These are phyloP conservation scores for Plasmodium knowlesi DNA, from an alignment of 169 alveolate species.

Conservation along the genomic window DNA sequence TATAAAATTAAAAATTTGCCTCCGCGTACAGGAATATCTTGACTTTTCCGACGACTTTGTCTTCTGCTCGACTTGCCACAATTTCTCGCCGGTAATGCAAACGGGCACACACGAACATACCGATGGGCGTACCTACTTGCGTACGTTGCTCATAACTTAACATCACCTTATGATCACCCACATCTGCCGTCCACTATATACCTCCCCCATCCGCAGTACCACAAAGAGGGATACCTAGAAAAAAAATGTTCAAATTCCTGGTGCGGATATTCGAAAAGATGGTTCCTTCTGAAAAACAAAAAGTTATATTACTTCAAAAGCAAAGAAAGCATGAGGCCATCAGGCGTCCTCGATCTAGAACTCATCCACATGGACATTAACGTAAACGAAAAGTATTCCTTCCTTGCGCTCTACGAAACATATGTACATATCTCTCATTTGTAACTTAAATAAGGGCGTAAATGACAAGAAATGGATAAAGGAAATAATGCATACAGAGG, in stretches of 20 bases:
- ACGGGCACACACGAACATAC: not conserved
- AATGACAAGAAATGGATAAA: not conserved
- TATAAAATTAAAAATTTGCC: not conserved
- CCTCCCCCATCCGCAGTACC: conserved; percentile 5
- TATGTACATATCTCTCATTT: not conserved
- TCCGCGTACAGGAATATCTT: conserved; percentile 3
- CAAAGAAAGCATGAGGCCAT: conserved; percentile 63
- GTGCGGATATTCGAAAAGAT: conserved; percentile 71
- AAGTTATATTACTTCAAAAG: conserved; percentile 67
- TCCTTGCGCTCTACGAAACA: not conserved
- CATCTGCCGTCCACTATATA: not conserved
- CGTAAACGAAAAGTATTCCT: conserved; percentile 23
- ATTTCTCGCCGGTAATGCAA: conserved; percentile 39
- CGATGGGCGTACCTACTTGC: not conserved
- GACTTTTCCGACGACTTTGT: conserved; percentile 61
- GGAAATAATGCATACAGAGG: not conserved
- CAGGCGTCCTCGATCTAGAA: conserved; percentile 76
- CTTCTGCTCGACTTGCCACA: conserved; percentile 16
- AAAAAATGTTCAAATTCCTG: conserved; percentile 56
- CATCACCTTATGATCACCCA: too few relatives aligned
- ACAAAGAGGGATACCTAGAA: conserved; percentile 73
- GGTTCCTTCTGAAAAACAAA: conserved; percentile 77
- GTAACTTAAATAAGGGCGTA: not conserved
- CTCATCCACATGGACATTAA: conserved; percentile 74
- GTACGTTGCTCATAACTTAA: not conserved